Base-by-base conservation (phyloP, 2,329 filamentous ascomycete species). In the Pseudogymnoascus sp. region DNA sequence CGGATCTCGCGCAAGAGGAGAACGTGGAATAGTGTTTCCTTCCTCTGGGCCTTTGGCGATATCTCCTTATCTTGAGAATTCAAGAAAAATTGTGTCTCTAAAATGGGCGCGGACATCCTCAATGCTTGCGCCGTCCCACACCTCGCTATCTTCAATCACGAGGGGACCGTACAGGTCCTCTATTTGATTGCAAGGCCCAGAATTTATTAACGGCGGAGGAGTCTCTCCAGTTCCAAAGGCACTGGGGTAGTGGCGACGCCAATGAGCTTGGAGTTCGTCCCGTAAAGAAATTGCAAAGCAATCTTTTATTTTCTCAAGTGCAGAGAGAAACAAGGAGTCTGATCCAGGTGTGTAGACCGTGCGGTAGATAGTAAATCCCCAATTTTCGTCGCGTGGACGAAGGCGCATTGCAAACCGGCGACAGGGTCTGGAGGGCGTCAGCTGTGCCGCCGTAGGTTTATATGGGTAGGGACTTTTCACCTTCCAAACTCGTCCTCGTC, bases 311-410 rank as follows among this genome's bases (percentile, higher is more conserved):
- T 65, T 65, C 34, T 59, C 60, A 15, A 66, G 28, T 15, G 57
- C 59, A 18, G 56, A 13, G 19, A 59, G 60, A 62, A 63, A 67
- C 9, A 62, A 33, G 26, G 60, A 15, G 38, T 67, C 63, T 3
- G 66, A 65, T 61, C 65, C 63, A 10, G 63, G 37, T 4, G 64
- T 66, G 38, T 66, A 66, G 34, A 67, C 62, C 5, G 64, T 66
- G 33, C 65, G 61, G 58, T 65, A 67, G 41, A 67, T 65, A 18
- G 65, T 59, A 58, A 60, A 60, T 4, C 52, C 52, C 52, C 52
- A 57, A 18, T 12, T 38, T 10, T 3, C 15, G 15, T 38, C 35
- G 6, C 35, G 35, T 8, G 15, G 35, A 19, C 7, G 2, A 9
- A 38, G 35, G 35, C 35, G 35, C 15, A 2, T 7, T 38, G 19